Evolutionary conservation across 345 rosid genomes (phyloP).

Genomic region (Angophora floribunda): DNA sequence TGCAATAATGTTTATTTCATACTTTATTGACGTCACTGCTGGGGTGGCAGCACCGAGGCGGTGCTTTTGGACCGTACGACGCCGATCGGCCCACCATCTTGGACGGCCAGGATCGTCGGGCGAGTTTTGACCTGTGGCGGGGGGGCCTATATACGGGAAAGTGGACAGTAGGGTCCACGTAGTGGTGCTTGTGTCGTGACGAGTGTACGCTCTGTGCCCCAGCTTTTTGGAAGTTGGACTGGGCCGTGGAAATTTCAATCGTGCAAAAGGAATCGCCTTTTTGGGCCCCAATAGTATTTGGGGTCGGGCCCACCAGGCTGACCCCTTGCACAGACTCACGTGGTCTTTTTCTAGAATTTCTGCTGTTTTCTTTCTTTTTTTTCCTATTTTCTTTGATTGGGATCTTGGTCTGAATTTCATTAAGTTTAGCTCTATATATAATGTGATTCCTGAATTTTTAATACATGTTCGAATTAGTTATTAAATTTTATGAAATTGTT

Average conservation of each 20-base stretch:
- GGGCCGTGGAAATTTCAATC: not conserved
- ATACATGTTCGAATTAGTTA: too few relatives aligned
- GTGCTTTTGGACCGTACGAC: not conserved
- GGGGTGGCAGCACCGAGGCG: not conserved
- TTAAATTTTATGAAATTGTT: too few relatives aligned
- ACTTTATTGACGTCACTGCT: not conserved
- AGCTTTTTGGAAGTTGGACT: not conserved
- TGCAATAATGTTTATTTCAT: not conserved
- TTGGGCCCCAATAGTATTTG: not conserved
- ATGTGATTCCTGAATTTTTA: too few relatives aligned
- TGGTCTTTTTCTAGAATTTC: not conserved
- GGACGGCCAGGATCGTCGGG: not conserved
- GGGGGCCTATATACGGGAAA: not conserved
- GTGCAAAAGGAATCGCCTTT: not conserved
- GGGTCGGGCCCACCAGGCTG: not conserved
- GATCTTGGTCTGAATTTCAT: too few relatives aligned
- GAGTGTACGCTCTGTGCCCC: not conserved
- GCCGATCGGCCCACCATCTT: not conserved
- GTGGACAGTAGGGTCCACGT: not conserved
- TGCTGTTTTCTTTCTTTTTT: not conserved
- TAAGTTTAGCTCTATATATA: too few relatives aligned
- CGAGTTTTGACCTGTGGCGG: not conserved
- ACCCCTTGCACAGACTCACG: not conserved
- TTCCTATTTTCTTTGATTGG: too few relatives aligned
- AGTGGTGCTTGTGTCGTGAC: not conserved